These are phyloP conservation scores for Cytospora leucostoma DNA, from an alignment of 2,329 filamentous ascomycete species.

Conservation along the genomic window DNA sequence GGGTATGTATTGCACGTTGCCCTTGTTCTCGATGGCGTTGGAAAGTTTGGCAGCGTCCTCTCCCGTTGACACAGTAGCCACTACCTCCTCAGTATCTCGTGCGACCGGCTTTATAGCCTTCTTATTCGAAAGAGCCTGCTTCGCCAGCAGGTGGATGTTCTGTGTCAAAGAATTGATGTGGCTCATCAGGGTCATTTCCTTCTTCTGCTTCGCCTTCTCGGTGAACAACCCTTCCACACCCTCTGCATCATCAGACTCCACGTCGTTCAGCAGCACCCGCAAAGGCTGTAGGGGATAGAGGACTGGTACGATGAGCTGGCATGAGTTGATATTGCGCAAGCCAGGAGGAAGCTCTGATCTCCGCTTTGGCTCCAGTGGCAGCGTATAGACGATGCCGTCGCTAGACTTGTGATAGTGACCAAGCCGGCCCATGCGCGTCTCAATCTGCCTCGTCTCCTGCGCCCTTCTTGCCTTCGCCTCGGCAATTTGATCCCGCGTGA, in stretches of 20 bases:
- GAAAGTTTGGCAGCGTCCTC: conserved; percentile 32
- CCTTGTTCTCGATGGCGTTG: conserved; percentile 48
- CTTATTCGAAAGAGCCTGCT: conserved; percentile 44
- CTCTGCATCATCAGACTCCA: conserved; percentile 60
- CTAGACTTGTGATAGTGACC: conserved; percentile 67
- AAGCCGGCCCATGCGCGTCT: conserved; percentile 71
- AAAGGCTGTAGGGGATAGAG: conserved; percentile 72
- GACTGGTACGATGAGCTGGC: conserved; percentile 69
- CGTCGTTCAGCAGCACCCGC: conserved; percentile 65
- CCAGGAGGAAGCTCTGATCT: conserved; percentile 60
- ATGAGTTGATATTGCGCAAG: conserved; percentile 62
- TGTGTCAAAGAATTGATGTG: conserved; percentile 74
- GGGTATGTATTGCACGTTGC: conserved; percentile 71
- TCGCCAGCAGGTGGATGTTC: conserved; percentile 69
- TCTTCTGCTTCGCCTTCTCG: conserved; percentile 56
- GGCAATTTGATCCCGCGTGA: conserved; percentile 60
- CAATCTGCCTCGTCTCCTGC: conserved; percentile 69
- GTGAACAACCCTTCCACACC: conserved; percentile 67
- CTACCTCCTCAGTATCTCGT: conserved; percentile 26
- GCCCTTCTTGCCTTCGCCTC: conserved; percentile 65
- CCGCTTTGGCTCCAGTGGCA: conserved; percentile 69
- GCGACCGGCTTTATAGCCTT: conserved; percentile 27
- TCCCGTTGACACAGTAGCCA: conserved; percentile 30
- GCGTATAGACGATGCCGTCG: conserved; percentile 69
- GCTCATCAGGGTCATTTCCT: conserved; percentile 66